Conservation (phyloP, 164 flowering plant genomes). For the Berberis thunbergii region DNA sequence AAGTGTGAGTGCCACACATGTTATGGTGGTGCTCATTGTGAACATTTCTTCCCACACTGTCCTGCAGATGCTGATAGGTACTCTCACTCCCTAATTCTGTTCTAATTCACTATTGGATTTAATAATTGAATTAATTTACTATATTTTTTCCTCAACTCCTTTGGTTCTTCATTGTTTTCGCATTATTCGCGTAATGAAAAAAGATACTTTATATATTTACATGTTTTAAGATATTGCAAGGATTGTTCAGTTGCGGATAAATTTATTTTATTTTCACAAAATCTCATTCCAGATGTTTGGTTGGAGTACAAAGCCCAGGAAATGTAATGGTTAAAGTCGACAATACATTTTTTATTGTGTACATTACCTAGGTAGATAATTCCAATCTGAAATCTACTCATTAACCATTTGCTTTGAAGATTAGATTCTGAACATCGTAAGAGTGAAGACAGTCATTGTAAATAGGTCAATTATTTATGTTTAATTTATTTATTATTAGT, state of each 20-base stretch:
- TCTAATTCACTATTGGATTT: neutral
- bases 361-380: too few species aligned
- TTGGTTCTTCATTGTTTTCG: neutral
- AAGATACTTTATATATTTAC: neutral
- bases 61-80: slow-evolving; percentile 6
- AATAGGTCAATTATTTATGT: too few species aligned
- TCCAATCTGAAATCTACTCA: too few species aligned
- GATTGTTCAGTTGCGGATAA: neutral
- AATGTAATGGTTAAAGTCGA: too few species aligned
- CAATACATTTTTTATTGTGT: too few species aligned
- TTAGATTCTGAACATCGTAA: too few species aligned
- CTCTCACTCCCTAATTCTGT: neutral
- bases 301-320: too few species aligned
- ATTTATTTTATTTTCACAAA: too few species aligned
- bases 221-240: too few species aligned
- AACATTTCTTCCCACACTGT: neutral
- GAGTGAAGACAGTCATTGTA: too few species aligned
- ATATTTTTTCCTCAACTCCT: neutral
- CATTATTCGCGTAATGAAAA: neutral
- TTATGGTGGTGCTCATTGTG: neutral
- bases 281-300: neutral
- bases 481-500: too few species aligned
- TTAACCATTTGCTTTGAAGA: too few species aligned
- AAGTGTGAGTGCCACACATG: neutral
- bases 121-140: neutral